Base-by-base conservation (phyloP, 345 rosid genomes). In the Pseudoturritis turrita region DNA sequence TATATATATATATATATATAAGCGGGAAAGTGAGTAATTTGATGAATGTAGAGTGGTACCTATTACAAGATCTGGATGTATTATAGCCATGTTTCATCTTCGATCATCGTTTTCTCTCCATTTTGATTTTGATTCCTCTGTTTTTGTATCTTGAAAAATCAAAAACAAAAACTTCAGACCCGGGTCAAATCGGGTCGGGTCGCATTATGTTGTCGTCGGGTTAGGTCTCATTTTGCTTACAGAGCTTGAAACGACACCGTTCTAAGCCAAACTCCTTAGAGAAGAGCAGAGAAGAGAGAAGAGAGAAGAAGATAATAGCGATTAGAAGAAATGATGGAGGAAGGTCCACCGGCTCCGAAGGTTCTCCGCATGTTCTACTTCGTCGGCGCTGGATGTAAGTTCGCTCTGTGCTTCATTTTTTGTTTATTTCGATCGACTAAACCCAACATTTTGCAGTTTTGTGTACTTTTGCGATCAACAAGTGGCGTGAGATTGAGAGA, bases 321-420 rank as follows among this genome's bases (percentile, higher is more conserved):
- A 81, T 55, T 55, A 14, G 77, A 56, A 37, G 60, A 19, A 11
- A 74, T 83, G 65, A 85, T 83, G 70, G 95, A 88, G 60, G 77
- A 74, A 21, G 90, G 90, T 19, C 85, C 89, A 35, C 77, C 92
- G n/a, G 89, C 85, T 18, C 85, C 92, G 10, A 89, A 85, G 77
- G 77, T 82, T 26, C 70, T 83, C 40, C 89, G 96, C 7, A 70
- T 87, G 44, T 25, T 85, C 61, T 81, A 68, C 65, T 87, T 87
- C 80, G 90, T 83, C 78, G 87, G 96, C 78, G 90, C 96, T 56
- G 96, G 90, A 62, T 80, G 96, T 87, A 74, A 82, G 89, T 78
- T 25, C 1, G 1, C 33, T 47, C 0, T 31, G 0, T 26, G 7
- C 5, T 45, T 23, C 39, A 18, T 13, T 10, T 45, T 1, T 17